Conservation (phyloP, 805 yeast species). For the Lipomyces lipofer region DNA sequence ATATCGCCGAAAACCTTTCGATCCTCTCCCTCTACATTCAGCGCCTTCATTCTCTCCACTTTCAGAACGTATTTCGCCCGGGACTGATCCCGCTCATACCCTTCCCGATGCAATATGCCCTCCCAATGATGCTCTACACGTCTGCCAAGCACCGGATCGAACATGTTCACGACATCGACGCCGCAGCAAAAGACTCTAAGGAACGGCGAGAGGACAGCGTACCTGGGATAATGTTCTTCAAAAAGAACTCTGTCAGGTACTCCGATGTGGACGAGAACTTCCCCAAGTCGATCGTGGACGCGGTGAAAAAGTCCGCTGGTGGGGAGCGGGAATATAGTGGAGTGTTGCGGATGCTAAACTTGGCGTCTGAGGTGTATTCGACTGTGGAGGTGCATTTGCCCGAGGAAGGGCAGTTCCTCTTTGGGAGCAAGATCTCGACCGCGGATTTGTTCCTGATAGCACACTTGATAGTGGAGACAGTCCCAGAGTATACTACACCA, state of each 20-base stretch:
- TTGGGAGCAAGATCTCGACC: slow-evolving; percentile 14
- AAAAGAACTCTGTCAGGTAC: slow-evolving; percentile 5
- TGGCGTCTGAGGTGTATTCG: slow-evolving; percentile 22
- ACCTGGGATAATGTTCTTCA: slow-evolving; percentile 23
- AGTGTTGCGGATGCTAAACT: slow-evolving; percentile 25
- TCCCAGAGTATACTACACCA: slow-evolving; percentile 25
- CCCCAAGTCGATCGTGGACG: slow-evolving; percentile 15
- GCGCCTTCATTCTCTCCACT: slow-evolving; percentile 30
- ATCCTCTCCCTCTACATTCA: slow-evolving; percentile 30
- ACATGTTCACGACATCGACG: slow-evolving; percentile 22
- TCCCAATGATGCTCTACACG: slow-evolving; percentile 15
- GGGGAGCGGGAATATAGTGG: slow-evolving; percentile 21
- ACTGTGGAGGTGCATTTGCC: slow-evolving; percentile 9
- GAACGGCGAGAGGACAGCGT: slow-evolving; percentile 1
- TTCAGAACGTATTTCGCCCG: slow-evolving; percentile 29
- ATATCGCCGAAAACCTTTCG: slow-evolving; percentile 16
- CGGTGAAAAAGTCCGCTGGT: slow-evolving; percentile 15
- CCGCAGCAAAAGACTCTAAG: neutral
- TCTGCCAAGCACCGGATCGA: slow-evolving; percentile 19
- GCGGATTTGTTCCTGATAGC: slow-evolving; percentile 30
- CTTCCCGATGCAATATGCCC: slow-evolving; percentile 24
- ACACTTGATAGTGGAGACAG: slow-evolving; percentile 26
- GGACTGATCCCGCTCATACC: slow-evolving; percentile 19
- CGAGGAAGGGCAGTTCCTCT: neutral
- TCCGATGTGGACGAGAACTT: slow-evolving; percentile 2